These are phyloP conservation scores for Neoascochyta sp. DNA, from an alignment of 2,329 filamentous ascomycete genomes.

Conservation along the genomic window DNA sequence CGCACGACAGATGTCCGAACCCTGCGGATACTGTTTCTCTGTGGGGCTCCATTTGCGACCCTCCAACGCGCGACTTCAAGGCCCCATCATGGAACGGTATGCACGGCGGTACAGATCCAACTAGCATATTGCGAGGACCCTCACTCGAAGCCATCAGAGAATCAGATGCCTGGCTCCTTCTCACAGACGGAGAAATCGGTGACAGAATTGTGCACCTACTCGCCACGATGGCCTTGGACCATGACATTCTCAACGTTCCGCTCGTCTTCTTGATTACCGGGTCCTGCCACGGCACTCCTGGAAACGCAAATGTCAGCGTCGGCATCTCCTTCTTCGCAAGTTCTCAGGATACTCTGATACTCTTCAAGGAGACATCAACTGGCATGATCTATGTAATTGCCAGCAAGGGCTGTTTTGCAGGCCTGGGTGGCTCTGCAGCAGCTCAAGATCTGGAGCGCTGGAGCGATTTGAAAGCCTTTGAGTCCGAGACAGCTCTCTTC, in stretches of 20 bases:
- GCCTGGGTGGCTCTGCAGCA: conserved; percentile 12
- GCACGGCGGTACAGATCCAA: conserved; percentile 17
- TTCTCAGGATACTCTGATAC: conserved; percentile 25
- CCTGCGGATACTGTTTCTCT: conserved; percentile 13
- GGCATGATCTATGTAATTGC: conserved; percentile 26
- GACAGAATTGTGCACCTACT: conserved; percentile 18
- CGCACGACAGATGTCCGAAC: conserved; percentile 9
- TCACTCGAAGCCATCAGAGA: conserved; percentile 14
- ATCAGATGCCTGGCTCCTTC: conserved; percentile 31
- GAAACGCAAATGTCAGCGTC: conserved; percentile 28
- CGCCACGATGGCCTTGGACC: conserved; percentile 15
- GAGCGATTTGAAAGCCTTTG: conserved; percentile 15
- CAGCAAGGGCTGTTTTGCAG: conserved; percentile 31
- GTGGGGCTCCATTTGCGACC: conserved; percentile 20
- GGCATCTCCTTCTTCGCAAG: conserved; percentile 35
- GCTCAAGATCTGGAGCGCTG: conserved; percentile 20
- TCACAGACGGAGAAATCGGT: conserved; percentile 33
- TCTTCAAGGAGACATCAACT: conserved; percentile 28
- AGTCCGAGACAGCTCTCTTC: conserved; percentile 16
- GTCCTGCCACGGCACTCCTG: conserved; percentile 12
- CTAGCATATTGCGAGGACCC: conserved; percentile 16
- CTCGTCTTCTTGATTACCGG: conserved; percentile 26
- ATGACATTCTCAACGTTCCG: conserved; percentile 17
- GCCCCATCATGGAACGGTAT: conserved; percentile 10
- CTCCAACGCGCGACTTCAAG: conserved; percentile 9